Percentiles rank a stretch among this genome's conserved stretches.
Evolutionary conservation across 2,329 filamentous ascomycete genomes (phyloP).

Genomic region (Pestalotiopsis sp.): DNA sequence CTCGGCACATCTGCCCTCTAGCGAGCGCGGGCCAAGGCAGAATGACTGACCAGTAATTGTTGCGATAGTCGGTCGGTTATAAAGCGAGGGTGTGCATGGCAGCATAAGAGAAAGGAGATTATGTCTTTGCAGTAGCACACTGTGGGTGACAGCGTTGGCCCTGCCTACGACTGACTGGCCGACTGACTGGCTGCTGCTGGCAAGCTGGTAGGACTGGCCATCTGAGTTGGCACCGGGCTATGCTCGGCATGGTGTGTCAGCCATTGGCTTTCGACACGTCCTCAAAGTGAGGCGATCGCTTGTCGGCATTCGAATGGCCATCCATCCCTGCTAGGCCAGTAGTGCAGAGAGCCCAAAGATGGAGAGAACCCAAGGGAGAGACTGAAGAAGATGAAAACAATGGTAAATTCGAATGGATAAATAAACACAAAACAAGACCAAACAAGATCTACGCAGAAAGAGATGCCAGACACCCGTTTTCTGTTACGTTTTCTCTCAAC

Average conservation of each 20-base stretch:
- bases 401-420: not conserved
- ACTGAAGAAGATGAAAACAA: not conserved
- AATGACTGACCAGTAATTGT: not conserved
- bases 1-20: not conserved
- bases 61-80: not conserved
- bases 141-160: constrained; percentile 25
- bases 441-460: not conserved
- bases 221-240: constrained; percentile 17
- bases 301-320: constrained; percentile 29
- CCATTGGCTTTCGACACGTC: constrained; percentile 30
- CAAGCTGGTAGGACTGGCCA: constrained; percentile 1
- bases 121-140: constrained; percentile 23
- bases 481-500: not conserved
- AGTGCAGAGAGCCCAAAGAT: not conserved
- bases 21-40: not conserved
- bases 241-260: constrained; percentile 11
- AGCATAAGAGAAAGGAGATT: constrained; percentile 23
- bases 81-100: constrained; percentile 21
- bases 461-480: not conserved
- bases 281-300: constrained; percentile 33
- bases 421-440: not conserved
- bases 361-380: not conserved
- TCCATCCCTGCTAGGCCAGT: constrained; percentile 15
- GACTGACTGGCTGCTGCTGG: too few relatives aligned
- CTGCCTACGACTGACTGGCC: constrained; percentile 17